A percentile compares a stretch with the other conserved stretches of the same genome.
These are phyloP conservation scores for Escovopsis weberi DNA, from an alignment of 2,329 filamentous ascomycete genomes.

Conservation along the genomic window DNA sequence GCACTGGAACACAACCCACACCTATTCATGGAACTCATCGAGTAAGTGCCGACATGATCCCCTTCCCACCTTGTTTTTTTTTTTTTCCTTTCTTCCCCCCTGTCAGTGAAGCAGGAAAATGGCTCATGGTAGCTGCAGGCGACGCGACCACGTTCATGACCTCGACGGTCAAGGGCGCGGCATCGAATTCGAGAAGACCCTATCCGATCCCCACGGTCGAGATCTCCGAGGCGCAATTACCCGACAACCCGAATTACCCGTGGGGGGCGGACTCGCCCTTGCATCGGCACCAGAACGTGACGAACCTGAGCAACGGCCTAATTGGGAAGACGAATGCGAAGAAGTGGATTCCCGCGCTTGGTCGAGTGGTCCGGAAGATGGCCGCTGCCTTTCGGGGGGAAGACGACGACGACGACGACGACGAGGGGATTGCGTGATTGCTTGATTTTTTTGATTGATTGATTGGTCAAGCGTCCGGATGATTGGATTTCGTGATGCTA, in stretches of 20 bases:
- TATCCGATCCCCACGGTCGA: conserved; percentile 10
- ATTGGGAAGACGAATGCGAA: neutral
- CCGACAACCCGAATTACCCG: conserved; percentile 19
- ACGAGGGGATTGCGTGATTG: neutral
- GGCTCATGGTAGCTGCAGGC: neutral
- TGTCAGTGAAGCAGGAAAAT: neutral
- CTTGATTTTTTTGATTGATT: too few relatives aligned
- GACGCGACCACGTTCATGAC: conserved; percentile 9
- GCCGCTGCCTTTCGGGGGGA: conserved; percentile 1
- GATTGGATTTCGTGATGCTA: too few relatives aligned
- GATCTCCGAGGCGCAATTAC: conserved; percentile 9
- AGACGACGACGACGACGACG: neutral
- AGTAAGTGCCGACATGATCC: conserved; percentile 1
- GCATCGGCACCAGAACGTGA: conserved; percentile 20
- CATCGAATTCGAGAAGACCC: conserved; percentile 1
- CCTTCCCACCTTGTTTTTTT: neutral
- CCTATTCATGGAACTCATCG: neutral
- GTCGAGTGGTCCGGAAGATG: conserved; percentile 1
- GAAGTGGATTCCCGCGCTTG: neutral
- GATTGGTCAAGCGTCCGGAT: too few relatives aligned
- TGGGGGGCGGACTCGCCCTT: conserved; percentile 22
- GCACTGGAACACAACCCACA: neutral
- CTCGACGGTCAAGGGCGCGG: conserved; percentile 6
- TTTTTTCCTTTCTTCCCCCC: neutral
- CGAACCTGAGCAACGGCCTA: conserved; percentile 12